Evolutionary conservation across 768 basidiomycete species (phyloP), one percentile per base, ranked within the genome.

Genomic region (Tricholoma bakamatsutake): DNA sequence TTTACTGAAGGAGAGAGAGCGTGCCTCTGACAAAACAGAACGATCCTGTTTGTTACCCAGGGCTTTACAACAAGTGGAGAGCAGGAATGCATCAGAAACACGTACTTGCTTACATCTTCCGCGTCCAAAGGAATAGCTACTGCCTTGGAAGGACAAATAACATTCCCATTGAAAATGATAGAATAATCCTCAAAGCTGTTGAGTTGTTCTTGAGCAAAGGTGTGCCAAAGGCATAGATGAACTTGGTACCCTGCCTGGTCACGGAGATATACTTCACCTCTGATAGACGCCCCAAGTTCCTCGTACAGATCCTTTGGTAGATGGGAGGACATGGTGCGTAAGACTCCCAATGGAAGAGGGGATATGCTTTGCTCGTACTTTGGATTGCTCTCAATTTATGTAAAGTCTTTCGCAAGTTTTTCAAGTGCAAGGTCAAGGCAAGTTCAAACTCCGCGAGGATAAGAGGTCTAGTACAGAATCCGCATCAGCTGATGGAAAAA

Each of bases 31-130:
- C 92, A 94, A 69, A 95, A 93, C 11, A 79, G 61, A 55, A 96
- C 69, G 54, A 83, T 75, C 62, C 90, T 92, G 54, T 13, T 15
- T 92, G 54, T 13, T 15, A 31, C 6, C 18, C 15, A 46, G 8
- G 31, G 8, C 21, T 35, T 31, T 37, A 40, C 15, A 24, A 47
- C 18, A 33, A 7, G 24, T 17, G 17, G 40, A 43, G 28, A 35
- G 33, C 31, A 57, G 53, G 18, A 53, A 54, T 46, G 40, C 56
- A 50, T 35, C n/a, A n/a, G 21, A 39, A 13, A 53, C n/a, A 72
- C 85, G 66, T 66, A 91, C 87, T 79, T 79, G 80, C 87, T 90
- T 46, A 95, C 84, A 65, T 95, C 90, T 56, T 83, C 76, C 1
- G 91, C 88, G 59, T 92, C 87, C 30, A 85, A 66, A 1, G 93